These are phyloP conservation scores for Jamesozyma piceae DNA, from an alignment of 805 yeast species.

Conservation along the genomic window DNA sequence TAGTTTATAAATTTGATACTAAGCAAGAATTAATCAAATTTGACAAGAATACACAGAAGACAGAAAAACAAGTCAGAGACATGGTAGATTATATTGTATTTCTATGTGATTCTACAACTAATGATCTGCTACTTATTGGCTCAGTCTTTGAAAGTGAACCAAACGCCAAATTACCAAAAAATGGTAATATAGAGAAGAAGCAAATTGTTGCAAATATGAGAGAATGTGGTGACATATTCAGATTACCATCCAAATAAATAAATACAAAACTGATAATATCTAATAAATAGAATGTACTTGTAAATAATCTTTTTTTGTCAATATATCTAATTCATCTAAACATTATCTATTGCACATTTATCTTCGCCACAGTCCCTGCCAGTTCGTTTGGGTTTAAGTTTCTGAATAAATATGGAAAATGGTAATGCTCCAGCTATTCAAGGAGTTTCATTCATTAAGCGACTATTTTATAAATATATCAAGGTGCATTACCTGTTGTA, in stretches of 20 bases:
- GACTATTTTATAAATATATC: no score
- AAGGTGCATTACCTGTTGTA: no score
- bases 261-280: not conserved
- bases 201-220: conserved; percentile 25
- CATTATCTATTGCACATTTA: no score
- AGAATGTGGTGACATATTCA: conserved; percentile 26
- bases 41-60: conserved; percentile 36
- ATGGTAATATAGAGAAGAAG: conserved; percentile 17
- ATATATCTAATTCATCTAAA: no score
- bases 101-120: conserved; percentile 50
- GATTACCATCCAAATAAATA: conserved; percentile 7
- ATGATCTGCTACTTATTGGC: conserved; percentile 53
- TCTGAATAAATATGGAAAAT: no score
- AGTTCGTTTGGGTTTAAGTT: no score
- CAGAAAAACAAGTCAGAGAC: conserved; percentile 41
- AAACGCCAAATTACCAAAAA: conserved; percentile 30
- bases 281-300: not conserved
- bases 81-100: conserved; percentile 54
- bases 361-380: no score
- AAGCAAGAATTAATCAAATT: conserved; percentile 47
- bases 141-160: conserved; percentile 54
- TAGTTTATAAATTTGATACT: conserved; percentile 55
- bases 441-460: no score
- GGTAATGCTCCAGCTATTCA: no score
- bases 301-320: not conserved